These are phyloP conservation scores for Candida chilensis DNA, from an alignment of 805 yeast species.

Conservation along the genomic window DNA sequence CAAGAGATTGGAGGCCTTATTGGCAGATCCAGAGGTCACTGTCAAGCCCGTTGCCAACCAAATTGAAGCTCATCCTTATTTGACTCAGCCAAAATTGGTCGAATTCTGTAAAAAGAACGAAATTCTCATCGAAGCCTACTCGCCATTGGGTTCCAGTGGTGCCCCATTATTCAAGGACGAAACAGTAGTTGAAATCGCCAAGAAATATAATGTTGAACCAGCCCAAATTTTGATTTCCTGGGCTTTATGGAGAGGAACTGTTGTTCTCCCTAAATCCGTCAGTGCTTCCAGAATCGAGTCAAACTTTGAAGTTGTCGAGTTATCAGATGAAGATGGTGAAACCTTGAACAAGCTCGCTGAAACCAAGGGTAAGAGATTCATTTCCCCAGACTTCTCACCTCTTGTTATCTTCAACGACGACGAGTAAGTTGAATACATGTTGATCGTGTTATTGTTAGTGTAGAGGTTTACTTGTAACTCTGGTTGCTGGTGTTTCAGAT, in stretches of 20 bases:
- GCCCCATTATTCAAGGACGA: slow-evolving; percentile 42
- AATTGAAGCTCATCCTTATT: slow-evolving; percentile 67
- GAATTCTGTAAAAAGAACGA: slow-evolving; percentile 42
- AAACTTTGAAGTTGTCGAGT: slow-evolving; percentile 21
- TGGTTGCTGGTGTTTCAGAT: too few species aligned
- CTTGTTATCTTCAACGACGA: slow-evolving; percentile 16
- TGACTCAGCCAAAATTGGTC: slow-evolving; percentile 54
- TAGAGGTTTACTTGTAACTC: too few species aligned
- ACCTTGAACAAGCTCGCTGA: slow-evolving; percentile 15
- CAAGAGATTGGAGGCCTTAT: slow-evolving; percentile 8
- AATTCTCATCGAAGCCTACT: slow-evolving; percentile 63
- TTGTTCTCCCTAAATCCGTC: slow-evolving; percentile 26
- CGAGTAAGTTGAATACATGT: too few species aligned
- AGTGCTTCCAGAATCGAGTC: slow-evolving; percentile 16
- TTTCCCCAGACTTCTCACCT: slow-evolving; percentile 24
- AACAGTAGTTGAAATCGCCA: slow-evolving; percentile 31
- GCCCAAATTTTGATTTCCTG: slow-evolving; percentile 50
- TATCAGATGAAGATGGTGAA: slow-evolving; percentile 25
- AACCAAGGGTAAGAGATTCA: slow-evolving; percentile 19
- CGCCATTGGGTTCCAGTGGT: slow-evolving; percentile 61
- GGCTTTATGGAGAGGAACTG: slow-evolving; percentile 45
- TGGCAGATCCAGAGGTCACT: too few species aligned
- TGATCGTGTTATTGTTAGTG: too few species aligned
- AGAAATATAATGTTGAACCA: slow-evolving; percentile 29
- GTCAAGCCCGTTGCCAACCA: slow-evolving; percentile 63